Percentiles rank a stretch among this genome's conserved stretches.
Evolutionary conservation across 78 protist genomes (phyloP).

Genomic region (Paratrimastix pyriformis): DNA sequence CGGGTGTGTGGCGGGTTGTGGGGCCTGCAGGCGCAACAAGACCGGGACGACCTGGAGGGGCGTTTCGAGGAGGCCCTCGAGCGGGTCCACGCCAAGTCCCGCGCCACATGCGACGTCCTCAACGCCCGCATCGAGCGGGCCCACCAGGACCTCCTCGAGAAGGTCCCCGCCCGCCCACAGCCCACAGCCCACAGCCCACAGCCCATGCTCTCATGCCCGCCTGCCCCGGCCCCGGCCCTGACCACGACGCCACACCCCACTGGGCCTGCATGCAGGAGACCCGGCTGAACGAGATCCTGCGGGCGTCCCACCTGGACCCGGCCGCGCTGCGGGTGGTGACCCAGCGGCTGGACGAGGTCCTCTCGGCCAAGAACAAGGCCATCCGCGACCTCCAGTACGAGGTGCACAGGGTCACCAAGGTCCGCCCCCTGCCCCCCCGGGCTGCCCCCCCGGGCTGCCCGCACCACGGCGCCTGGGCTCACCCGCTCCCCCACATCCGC

Average conservation of each 20-base stretch:
- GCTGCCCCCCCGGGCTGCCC: neutral
- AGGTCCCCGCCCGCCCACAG: no score
- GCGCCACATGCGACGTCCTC: no score
- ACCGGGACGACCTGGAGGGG: neutral
- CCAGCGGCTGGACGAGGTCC: constrained; percentile 39
- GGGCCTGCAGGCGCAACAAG: no score
- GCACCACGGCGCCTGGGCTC: neutral
- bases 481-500: no score
- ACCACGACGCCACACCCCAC: no score
- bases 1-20: no score
- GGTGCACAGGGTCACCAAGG: constrained; percentile 18
- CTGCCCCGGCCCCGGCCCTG: no score
- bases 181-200: no score
- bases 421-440: constrained; percentile 5
- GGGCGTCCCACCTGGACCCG: constrained; percentile 56
- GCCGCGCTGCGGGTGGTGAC: constrained; percentile 35
- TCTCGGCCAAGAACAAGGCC: constrained; percentile 52
- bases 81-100: constrained; percentile 42
- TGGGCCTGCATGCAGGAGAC: no score
- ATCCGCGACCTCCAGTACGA: constrained; percentile 47
- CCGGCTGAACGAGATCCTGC: constrained; percentile 62
- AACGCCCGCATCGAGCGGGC: no score
- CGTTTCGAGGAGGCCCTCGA: constrained; percentile 33
- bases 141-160: constrained; percentile 42
- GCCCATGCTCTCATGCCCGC: no score